Percentiles rank a stretch among this genome's conserved stretches.
phyloP scores from a whole-genome alignment of 495 filamentous ascomycete species.

The Hypoxylon intermedium region DNA sequence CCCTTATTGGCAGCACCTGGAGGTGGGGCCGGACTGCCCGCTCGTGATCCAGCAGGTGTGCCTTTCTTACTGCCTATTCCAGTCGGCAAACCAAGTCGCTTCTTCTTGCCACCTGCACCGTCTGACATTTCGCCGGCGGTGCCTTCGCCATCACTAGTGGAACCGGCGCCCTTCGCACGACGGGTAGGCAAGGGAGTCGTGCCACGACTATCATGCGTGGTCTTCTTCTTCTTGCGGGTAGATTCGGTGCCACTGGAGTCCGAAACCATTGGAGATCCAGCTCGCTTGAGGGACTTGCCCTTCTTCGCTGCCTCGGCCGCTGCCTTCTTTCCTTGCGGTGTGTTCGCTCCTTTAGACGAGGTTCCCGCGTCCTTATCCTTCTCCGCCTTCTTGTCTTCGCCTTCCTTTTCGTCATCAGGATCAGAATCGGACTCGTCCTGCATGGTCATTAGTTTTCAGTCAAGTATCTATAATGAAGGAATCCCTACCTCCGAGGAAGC shows the following conservation, averaged over 20 bases:
- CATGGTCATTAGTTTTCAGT: constrained; percentile 23
- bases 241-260: constrained; percentile 90
- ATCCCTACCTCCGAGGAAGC: constrained; percentile 56
- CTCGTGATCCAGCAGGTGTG: constrained; percentile 62
- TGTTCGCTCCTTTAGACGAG: constrained; percentile 74
- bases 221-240: constrained; percentile 86
- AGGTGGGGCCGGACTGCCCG: constrained; percentile 54
- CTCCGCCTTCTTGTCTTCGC: constrained; percentile 66
- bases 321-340: constrained; percentile 71
- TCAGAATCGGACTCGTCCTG: constrained; percentile 48
- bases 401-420: constrained; percentile 52
- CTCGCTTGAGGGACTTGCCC: constrained; percentile 74
- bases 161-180: constrained; percentile 64
- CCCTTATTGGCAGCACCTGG: constrained; percentile 18
- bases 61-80: constrained; percentile 51
- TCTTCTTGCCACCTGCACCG: constrained; percentile 63
- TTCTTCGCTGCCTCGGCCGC: constrained; percentile 65
- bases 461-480: neutral
- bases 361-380: constrained; percentile 70
- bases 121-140: constrained; percentile 81
- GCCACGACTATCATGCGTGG: constrained; percentile 56
- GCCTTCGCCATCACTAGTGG: constrained; percentile 81
- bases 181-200: constrained; percentile 53
- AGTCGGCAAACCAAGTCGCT: constrained; percentile 69
- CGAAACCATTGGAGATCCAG: constrained; percentile 85